These are phyloP conservation scores for Fimicolochytrium jonesii DNA, from an alignment of 192 early-diverging fungal species.

Conservation along the genomic window DNA sequence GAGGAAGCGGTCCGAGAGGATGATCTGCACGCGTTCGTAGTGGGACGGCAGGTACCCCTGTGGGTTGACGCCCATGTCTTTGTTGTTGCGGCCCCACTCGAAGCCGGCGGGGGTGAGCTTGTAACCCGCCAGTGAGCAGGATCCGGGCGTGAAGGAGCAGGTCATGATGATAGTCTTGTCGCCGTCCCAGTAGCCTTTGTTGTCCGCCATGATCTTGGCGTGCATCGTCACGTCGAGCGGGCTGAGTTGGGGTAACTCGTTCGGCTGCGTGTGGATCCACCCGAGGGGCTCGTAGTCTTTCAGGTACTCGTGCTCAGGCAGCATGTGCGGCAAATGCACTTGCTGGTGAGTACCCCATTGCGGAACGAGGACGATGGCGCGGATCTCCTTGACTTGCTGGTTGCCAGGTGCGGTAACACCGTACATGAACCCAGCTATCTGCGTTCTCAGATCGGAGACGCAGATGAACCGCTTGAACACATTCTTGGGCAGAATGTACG, in stretches of 20 bases:
- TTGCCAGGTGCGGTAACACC: conserved; percentile 86
- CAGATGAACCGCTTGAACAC: conserved; percentile 95
- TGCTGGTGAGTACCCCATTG: conserved; percentile 95
- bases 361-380: conserved; percentile 89
- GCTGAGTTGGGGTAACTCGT: conserved; percentile 80
- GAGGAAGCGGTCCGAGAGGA: conserved; percentile 92
- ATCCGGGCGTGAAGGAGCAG: conserved; percentile 97
- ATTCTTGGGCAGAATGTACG: conserved; percentile 97
- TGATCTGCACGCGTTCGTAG: conserved; percentile 97
- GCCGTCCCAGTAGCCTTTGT: conserved; percentile 81
- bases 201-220: conserved; percentile 83
- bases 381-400: conserved; percentile 93
- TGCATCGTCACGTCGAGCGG: conserved; percentile 91
- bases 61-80: conserved; percentile 78
- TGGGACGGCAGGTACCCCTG: conserved; percentile 79
- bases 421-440: conserved; percentile 93
- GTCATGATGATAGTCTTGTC: conserved; percentile 90
- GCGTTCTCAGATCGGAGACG: conserved; percentile 89
- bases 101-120: conserved; percentile 94
- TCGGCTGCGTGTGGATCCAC: conserved; percentile 97
- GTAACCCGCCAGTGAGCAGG: conserved; percentile 92
- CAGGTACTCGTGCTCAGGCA: conserved; percentile 90
- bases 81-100: conserved; percentile 95
- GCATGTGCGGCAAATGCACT: conserved; percentile 80
- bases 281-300: conserved; percentile 93